Base-by-base conservation (phyloP, 2,329 filamentous ascomycete genomes). In the Atkinsonella texensis region DNA sequence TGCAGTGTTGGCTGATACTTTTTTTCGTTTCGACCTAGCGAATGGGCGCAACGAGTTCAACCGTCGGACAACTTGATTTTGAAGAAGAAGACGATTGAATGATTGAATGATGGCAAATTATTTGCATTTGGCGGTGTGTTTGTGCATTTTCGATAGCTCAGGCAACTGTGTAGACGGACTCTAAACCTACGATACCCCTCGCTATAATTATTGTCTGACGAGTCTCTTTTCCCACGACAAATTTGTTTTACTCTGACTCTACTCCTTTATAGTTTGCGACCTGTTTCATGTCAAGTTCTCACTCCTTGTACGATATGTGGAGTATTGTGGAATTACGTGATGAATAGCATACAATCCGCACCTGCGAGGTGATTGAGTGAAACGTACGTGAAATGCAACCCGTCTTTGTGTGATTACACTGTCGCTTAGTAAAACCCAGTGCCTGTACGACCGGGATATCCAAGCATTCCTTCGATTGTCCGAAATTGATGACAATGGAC, bases 21-120 rank as follows among this genome's bases (percentile, higher is more conserved):
- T 6, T 28, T 28, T 28, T 8, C 28, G 9, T 48, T 4, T 28
- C 28, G 28, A 8, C 2, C n/a, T 52, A 83, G 80, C 23, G 80
- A 83, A 69, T 86, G 82, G 81, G 83, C 82, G 39, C 82, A 85
- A 61, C 72, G 81, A 52, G 80, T 83, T 41, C 73, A 73, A 53
- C 73, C 79, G 23, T 73, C 75, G 2, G 83, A 86, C 41, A 76
- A 77, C 52, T 68, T 86, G 54, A 85, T 86, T 59, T 60, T 71
- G 49, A 85, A 82, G 64, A 70, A 68, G 44, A 64, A 67, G 54
- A n/a, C n/a, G n/a, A n/a, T n/a, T n/a, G n/a, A n/a, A n/a, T n/a
- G n/a, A 28, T 28, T 28, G 65, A 64, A 52, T 49, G 23, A 52
- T 18, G 28, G 28, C 4, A 12, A 18, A n/a, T 33, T 2, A 12